phyloP scores from a whole-genome alignment of 2,329 filamentous ascomycete species.

The Pseudocercospora musae region DNA sequence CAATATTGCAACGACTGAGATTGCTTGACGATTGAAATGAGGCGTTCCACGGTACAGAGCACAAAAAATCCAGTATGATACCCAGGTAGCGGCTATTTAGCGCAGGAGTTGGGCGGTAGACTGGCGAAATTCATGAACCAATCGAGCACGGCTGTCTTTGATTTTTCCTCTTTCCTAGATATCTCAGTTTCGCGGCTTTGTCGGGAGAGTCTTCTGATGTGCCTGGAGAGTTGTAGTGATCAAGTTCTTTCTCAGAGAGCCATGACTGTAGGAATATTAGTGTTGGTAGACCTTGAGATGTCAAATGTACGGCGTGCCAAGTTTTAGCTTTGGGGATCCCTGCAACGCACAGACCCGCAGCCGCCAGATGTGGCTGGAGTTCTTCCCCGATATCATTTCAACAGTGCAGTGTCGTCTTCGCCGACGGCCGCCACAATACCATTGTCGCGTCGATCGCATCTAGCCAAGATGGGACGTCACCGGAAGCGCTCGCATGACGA shows the following conservation, averaged over 20 bases:
- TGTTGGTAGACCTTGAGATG: too few species aligned
- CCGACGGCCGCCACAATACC: neutral
- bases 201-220: neutral
- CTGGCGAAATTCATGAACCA: neutral
- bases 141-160: neutral
- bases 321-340: neutral
- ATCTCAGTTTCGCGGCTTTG: neutral
- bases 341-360: neutral
- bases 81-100: constrained; percentile 11
- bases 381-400: neutral
- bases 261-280: neutral
- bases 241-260: constrained; percentile 14
- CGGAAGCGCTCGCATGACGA: constrained; percentile 32
- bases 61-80: constrained; percentile 15
- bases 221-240: constrained; percentile 7
- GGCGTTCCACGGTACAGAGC: constrained; percentile 6
- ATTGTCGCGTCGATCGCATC: neutral
- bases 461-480: constrained; percentile 19
- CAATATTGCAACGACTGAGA: constrained; percentile 20
- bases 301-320: too few species aligned
- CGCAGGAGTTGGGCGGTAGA: constrained; percentile 6
- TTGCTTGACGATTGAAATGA: constrained; percentile 4
- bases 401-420: neutral
- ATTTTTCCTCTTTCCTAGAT: too few species aligned
- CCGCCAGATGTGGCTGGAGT: neutral